These are phyloP conservation scores for Aristolochia californica DNA, from an alignment of 164 flowering plant species.

Conservation along the genomic window DNA sequence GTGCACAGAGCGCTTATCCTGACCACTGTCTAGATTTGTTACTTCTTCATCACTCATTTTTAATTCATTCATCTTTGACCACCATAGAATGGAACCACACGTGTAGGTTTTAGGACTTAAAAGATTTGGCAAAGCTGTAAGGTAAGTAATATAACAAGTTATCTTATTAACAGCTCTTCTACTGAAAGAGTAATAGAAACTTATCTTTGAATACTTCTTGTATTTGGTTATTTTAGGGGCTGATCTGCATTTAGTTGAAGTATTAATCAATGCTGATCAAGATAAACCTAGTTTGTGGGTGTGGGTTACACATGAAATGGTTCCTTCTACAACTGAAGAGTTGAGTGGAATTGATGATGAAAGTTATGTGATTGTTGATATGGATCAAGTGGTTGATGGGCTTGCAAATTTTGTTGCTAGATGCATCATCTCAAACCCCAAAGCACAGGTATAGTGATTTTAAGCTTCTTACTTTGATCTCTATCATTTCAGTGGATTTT, in stretches of 20 bases:
- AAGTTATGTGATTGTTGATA: slow-evolving; percentile 53
- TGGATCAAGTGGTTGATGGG: slow-evolving; percentile 89
- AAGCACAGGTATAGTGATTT: slow-evolving; percentile 41
- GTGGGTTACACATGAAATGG: slow-evolving; percentile 81
- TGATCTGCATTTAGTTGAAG: slow-evolving; percentile 54
- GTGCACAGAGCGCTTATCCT: too few species aligned
- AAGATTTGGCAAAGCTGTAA: too few species aligned
- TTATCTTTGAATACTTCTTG: too few species aligned
- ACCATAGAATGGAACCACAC: too few species aligned
- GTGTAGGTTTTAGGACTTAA: too few species aligned
- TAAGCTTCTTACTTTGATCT: not conserved
- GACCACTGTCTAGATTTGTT: too few species aligned
- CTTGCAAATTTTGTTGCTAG: slow-evolving; percentile 87
- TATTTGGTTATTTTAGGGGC: slow-evolving; percentile 25
- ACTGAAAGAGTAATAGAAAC: too few species aligned
- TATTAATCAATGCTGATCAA: slow-evolving; percentile 44
- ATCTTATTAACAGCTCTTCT: too few species aligned
- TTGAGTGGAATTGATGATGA: slow-evolving; percentile 82
- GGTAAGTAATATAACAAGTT: too few species aligned
- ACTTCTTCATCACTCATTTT: too few species aligned
- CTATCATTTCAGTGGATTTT: too few species aligned
- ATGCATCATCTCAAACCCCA: slow-evolving; percentile 77
- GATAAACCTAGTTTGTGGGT: slow-evolving; percentile 93
- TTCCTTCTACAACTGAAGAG: slow-evolving; percentile 52
- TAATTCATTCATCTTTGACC: too few species aligned